Evolutionary conservation across 768 basidiomycete species (phyloP).

Genomic region (Fomitopsis serialis): DNA sequence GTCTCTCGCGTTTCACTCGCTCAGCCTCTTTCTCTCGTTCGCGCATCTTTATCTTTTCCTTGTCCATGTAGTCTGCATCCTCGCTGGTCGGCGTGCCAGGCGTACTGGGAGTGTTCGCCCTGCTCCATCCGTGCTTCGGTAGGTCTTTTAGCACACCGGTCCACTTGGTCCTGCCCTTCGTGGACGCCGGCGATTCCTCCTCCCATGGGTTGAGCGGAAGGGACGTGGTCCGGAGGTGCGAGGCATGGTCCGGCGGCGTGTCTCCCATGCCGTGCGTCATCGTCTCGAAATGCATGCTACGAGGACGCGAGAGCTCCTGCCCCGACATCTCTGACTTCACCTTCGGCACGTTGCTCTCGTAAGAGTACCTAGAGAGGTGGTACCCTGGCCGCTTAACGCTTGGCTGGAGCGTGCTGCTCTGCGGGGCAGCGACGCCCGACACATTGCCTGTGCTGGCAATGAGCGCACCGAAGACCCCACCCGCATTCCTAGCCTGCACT

Average conservation of each 20-base stretch:
- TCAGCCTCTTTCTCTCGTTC: slow-evolving; percentile 20
- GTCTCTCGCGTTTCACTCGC: slow-evolving; percentile 33
- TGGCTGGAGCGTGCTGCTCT: slow-evolving; percentile 44
- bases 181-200: neutral
- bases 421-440: slow-evolving; percentile 54
- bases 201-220: neutral
- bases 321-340: neutral
- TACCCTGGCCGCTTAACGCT: slow-evolving; percentile 61
- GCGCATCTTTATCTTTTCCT: slow-evolving; percentile 17
- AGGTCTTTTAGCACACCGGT: slow-evolving; percentile 35
- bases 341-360: slow-evolving; percentile 17
- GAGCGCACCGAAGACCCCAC: slow-evolving; percentile 65
- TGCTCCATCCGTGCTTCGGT: slow-evolving; percentile 23
- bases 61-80: slow-evolving; percentile 4
- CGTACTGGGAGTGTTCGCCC: slow-evolving; percentile 21
- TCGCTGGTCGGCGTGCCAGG: slow-evolving; percentile 26
- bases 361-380: slow-evolving; percentile 51
- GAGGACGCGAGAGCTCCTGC: slow-evolving; percentile 11
- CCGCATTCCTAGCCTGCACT: slow-evolving; percentile 41
- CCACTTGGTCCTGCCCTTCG: slow-evolving; percentile 25
- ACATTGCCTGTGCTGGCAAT: slow-evolving; percentile 67
- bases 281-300: slow-evolving; percentile 14
- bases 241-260: slow-evolving; percentile 2
- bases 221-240: slow-evolving; percentile 9
- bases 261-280: neutral